A percentile compares a stretch with the other conserved stretches of the same genome.
Conservation (phyloP, 495 filamentous ascomycete species). For the Neurospora tetraspora region DNA sequence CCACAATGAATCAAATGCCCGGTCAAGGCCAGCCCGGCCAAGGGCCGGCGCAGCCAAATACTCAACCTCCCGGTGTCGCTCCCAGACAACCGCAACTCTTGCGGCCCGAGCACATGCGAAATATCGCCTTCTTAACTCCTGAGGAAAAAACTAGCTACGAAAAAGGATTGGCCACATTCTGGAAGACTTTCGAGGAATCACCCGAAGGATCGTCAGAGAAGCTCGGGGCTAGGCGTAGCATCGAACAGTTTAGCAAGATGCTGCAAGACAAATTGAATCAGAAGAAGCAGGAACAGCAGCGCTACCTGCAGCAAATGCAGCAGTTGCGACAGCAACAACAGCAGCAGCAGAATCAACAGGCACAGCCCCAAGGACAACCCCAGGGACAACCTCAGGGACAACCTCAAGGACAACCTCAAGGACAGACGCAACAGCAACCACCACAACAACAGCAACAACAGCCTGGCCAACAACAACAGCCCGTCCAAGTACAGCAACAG, state of each 20-base stretch:
- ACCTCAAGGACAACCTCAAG: slow-evolving; percentile 8
- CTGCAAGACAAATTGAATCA: slow-evolving; percentile 44
- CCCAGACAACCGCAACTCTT: slow-evolving; percentile 4
- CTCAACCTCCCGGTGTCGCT: slow-evolving; percentile 1
- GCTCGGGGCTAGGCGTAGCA: slow-evolving; percentile 50
- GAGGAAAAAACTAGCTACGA: slow-evolving; percentile 60
- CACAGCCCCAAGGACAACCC: slow-evolving; percentile 7
- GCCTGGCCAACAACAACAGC: slow-evolving; percentile 1
- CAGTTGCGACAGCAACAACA: neutral
- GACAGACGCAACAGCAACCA: neutral
- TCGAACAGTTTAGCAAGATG: slow-evolving; percentile 54
- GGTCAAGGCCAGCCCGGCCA: slow-evolving; percentile 26
- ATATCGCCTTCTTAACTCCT: slow-evolving; percentile 34
- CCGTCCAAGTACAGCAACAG: slow-evolving; percentile 14
- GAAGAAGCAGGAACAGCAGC: slow-evolving; percentile 22
- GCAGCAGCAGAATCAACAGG: slow-evolving; percentile 10
- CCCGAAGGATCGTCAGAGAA: slow-evolving; percentile 47
- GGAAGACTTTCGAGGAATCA: slow-evolving; percentile 50
- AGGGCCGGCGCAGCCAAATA: slow-evolving; percentile 2
- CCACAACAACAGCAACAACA: neutral
- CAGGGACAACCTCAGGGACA: slow-evolving; percentile 1
- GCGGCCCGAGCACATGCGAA: slow-evolving; percentile 39
- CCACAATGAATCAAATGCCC: slow-evolving; percentile 21
- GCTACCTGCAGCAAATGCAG: neutral
- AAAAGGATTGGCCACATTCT: slow-evolving; percentile 49